A percentile compares a stretch with the other conserved stretches of the same genome.
phyloP scores from a whole-genome alignment of 2,329 filamentous ascomycete species.

The Domatiomyces globalis region DNA sequence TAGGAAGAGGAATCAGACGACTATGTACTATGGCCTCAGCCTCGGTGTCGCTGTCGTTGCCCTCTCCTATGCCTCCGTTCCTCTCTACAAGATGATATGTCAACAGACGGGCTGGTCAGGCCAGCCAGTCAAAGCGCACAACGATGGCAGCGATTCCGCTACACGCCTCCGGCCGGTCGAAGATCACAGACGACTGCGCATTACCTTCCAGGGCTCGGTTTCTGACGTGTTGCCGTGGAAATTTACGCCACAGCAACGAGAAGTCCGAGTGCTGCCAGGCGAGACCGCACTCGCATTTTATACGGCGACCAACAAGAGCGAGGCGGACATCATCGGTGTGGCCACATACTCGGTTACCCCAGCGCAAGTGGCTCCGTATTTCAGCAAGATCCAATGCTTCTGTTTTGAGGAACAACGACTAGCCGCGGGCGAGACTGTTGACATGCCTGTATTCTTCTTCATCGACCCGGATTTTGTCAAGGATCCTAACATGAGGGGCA shows the following conservation, averaged over 20 bases:
- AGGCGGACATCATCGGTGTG: constrained; percentile 90
- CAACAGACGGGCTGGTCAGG: constrained; percentile 64
- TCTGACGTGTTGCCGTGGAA: constrained; percentile 96
- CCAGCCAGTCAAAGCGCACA: constrained; percentile 71
- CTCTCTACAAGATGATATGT: constrained; percentile 52
- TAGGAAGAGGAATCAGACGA: constrained; percentile 15
- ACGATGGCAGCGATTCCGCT: constrained; percentile 54
- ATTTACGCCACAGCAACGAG: constrained; percentile 89
- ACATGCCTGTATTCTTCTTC: constrained; percentile 99
- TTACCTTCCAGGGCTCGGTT: constrained; percentile 91
- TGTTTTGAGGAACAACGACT: constrained; percentile 95
- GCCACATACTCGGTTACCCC: constrained; percentile 96
- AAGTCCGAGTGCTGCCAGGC: constrained; percentile 86
- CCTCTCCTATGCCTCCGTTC: constrained; percentile 51
- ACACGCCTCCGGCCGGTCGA: constrained; percentile 67
- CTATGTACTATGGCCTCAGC: constrained; percentile 43
- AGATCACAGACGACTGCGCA: constrained; percentile 68
- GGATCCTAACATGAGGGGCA: constrained; percentile 81
- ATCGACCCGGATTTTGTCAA: constrained; percentile 89
- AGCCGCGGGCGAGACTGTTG: constrained; percentile 89
- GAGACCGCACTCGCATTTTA: constrained; percentile 97
- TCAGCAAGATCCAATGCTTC: constrained; percentile 99
- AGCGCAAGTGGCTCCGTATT: constrained; percentile 89
- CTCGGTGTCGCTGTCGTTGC: constrained; percentile 49
- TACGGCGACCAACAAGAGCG: constrained; percentile 81